A percentile compares a stretch with the other conserved stretches of the same genome.
Conservation (phyloP, 768 basidiomycete species). For the Coprinopsis cinerea region DNA sequence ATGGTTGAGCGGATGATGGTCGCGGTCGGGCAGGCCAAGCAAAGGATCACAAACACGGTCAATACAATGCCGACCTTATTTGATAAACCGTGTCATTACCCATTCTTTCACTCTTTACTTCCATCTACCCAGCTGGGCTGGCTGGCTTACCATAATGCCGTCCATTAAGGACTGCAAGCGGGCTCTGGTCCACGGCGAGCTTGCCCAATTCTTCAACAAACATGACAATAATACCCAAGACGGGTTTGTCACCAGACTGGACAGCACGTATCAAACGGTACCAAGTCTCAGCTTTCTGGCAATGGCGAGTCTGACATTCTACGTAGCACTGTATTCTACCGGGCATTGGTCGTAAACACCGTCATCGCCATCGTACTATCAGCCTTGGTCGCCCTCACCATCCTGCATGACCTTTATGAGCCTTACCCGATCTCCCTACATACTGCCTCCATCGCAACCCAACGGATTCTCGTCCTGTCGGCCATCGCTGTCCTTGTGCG, state of each 20-base stretch:
- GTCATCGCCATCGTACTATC: constrained; percentile 17
- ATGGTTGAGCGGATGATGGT: background rate
- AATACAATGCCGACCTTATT: background rate
- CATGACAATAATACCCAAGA: constrained; percentile 5
- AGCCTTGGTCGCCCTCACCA: constrained; percentile 15
- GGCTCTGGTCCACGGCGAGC: background rate
- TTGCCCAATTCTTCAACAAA: constrained; percentile 9
- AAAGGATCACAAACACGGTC: background rate
- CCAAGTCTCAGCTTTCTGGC: background rate
- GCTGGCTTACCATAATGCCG: background rate
- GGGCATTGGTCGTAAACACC: constrained; percentile 22
- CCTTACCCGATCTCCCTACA: constrained; percentile 15
- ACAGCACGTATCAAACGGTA: constrained; percentile 12
- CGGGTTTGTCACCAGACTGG: constrained; percentile 15
- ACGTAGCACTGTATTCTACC: constrained; percentile 20
- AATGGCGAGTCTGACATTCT: background rate
- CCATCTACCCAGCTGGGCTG: constrained; percentile 12
- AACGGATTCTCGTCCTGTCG: constrained; percentile 21
- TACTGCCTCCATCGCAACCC: constrained; percentile 21
- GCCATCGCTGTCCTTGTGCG: constrained; percentile 22
- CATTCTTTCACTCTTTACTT: constrained; percentile 5
- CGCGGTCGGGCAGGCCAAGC: background rate
- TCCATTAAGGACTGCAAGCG: background rate
- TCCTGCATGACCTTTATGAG: constrained; percentile 16
- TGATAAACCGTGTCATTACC: background rate